Percentiles rank a stretch among this genome's conserved stretches.
phyloP scores from a whole-genome alignment of 495 filamentous ascomycete species.

The Neurospora sp. region DNA sequence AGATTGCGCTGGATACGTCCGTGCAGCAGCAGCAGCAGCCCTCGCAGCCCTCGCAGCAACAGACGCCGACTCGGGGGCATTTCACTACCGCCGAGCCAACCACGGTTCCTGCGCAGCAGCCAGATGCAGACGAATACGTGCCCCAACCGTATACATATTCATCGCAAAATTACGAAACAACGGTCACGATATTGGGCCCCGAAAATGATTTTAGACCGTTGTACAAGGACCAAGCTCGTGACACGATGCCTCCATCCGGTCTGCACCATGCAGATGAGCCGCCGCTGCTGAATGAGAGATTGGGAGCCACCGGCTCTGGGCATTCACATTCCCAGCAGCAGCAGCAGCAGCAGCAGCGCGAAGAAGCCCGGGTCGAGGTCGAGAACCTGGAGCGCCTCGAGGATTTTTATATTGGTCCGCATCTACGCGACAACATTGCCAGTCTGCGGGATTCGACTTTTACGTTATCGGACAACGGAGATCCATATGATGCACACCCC shows the following conservation, averaged over 20 bases:
- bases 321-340: neutral
- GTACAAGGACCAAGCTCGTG: slow-evolving; percentile 20
- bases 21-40: neutral
- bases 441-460: slow-evolving; percentile 24
- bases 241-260: slow-evolving; percentile 10
- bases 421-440: slow-evolving; percentile 23
- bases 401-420: slow-evolving; percentile 26
- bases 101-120: slow-evolving; percentile 5
- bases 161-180: slow-evolving; percentile 28
- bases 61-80: slow-evolving; percentile 22
- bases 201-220: slow-evolving; percentile 29
- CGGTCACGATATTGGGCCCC: slow-evolving; percentile 35
- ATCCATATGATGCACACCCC: slow-evolving; percentile 17
- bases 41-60: slow-evolving; percentile 13
- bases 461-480: slow-evolving; percentile 19
- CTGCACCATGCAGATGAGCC: slow-evolving; percentile 15
- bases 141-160: slow-evolving; percentile 25
- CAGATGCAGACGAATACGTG: slow-evolving; percentile 29
- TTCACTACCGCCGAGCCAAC: slow-evolving; percentile 8
- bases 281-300: slow-evolving; percentile 4
- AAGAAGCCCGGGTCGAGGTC: slow-evolving; percentile 6
- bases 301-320: slow-evolving; percentile 7
- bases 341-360: neutral
- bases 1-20: slow-evolving; percentile 31
- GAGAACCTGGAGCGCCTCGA: slow-evolving; percentile 20